These are phyloP conservation scores for Eucalyptus polybractea DNA, from an alignment of 345 rosid genomes.

Conservation along the genomic window DNA sequence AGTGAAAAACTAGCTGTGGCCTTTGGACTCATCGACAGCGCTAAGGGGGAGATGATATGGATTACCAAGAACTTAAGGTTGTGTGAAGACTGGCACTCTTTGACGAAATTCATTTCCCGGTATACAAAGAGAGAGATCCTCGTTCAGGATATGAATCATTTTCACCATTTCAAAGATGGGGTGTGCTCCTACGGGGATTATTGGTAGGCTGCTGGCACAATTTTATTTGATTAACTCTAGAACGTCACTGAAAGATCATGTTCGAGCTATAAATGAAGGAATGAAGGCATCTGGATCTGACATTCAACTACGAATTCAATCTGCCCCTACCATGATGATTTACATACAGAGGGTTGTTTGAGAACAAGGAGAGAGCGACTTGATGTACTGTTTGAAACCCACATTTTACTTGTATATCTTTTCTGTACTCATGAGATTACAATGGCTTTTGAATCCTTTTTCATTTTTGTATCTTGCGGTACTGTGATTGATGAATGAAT, in stretches of 20 bases:
- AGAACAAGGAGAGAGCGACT: too few species aligned
- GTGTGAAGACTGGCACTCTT: slow-evolving; percentile 82
- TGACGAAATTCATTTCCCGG: slow-evolving; percentile 69
- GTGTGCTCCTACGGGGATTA: slow-evolving; percentile 85
- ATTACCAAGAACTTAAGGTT: slow-evolving; percentile 79
- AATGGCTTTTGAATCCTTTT: neutral
- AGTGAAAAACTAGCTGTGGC: slow-evolving; percentile 83
- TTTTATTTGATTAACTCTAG: neutral
- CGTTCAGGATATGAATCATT: slow-evolving; percentile 74
- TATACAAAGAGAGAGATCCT: slow-evolving; percentile 58
- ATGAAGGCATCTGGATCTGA: neutral
- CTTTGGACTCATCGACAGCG: slow-evolving; percentile 63
- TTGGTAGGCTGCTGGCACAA: slow-evolving; percentile 23
- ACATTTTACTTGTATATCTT: neutral
- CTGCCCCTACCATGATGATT: neutral
- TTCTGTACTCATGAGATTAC: neutral
- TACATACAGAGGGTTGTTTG: too few species aligned
- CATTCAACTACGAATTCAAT: neutral
- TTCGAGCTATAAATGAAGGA: too few species aligned
- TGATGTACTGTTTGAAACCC: neutral
- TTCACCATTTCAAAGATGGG: slow-evolving; percentile 68
- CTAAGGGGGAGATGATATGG: slow-evolving; percentile 54
- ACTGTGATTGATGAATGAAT: too few species aligned
- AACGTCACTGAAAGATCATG: neutral
- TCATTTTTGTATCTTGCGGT: neutral